Evolutionary conservation across 805 yeast species (phyloP), one percentile per base, ranked within the genome.

Genomic region (Saturnispora zaruensis): DNA sequence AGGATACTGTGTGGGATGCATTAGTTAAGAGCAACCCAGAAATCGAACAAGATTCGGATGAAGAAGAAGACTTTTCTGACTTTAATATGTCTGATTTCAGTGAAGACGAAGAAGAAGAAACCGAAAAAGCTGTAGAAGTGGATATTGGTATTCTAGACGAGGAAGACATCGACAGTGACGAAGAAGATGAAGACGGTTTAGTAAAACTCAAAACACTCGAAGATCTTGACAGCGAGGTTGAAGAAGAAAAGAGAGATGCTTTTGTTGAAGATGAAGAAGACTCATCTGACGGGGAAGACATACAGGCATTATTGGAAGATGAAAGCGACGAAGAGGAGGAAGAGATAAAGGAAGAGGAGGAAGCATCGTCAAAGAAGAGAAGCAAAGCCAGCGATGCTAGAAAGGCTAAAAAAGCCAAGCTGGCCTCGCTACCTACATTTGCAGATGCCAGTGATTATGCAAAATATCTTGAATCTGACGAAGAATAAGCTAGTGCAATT

Each of bases 381-480:
- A 41, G 49, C 6, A 40, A 45, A 28, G 59, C 59, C 6, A 57
- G 33, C 3, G 43, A 45, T 14, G 43, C 30, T 13, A 45, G 45
- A 30, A 62, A 59, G 52, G 62, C 58, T 49, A 53, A 54, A 44
- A 79, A 73, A 62, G 67, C 72, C 43, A 81, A 77, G 64, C 69
- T 85, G 59, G 81, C 77, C 60, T 79, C 75, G 44, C 70, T 90
- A 53, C 97, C 97, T 21, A 73, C 81, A 20, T 90, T 88, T 70
- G 97, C 96, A 1, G 82, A 89, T 43, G 95, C 82, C 8, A 96
- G 86, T 40, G 96, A 86, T 53, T 89, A 88, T 63, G 82, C 91
- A 25, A 73, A 86, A 61, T 82, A 81, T 57, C 68, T 86, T 64
- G 74, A 74, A 14, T 86, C 82, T 26, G 85, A 79, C 46, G 86